A percentile compares a stretch with the other conserved stretches of the same genome.
These are phyloP conservation scores for Volvox reticuliferus DNA, from an alignment of 139 green algal genomes.

Conservation along the genomic window DNA sequence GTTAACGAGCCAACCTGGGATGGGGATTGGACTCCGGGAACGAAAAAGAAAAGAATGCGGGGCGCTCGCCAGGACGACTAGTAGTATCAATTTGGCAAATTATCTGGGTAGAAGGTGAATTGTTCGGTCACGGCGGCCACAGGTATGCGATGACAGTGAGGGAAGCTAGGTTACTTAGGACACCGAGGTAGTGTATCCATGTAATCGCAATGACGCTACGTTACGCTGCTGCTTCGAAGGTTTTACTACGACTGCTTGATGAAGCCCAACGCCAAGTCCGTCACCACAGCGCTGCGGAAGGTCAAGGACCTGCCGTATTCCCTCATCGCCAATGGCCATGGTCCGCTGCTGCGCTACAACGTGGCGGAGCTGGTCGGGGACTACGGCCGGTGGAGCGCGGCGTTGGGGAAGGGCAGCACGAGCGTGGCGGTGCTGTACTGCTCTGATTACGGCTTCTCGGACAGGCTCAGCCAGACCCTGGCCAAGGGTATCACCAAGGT, in stretches of 20 bases:
- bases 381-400: slow-evolving; percentile 85
- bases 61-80: no score
- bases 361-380: slow-evolving; percentile 62
- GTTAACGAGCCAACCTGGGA: no score
- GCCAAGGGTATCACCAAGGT: slow-evolving; percentile 96
- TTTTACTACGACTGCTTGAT: slow-evolving; percentile 99
- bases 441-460: slow-evolving; percentile 93
- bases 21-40: no score
- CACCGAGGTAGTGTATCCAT: no score
- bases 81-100: no score
- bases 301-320: slow-evolving; percentile 83
- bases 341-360: slow-evolving; percentile 82
- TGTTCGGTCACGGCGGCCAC: no score
- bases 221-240: slow-evolving; percentile 33
- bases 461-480: slow-evolving; percentile 94
- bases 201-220: no score
- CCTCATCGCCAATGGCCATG: slow-evolving; percentile 92
- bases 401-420: slow-evolving; percentile 73
- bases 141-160: no score
- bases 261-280: slow-evolving; percentile 93
- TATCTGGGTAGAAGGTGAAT: no score
- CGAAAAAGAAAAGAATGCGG: no score
- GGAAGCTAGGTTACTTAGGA: no score
- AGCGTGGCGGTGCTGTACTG: slow-evolving; percentile 90
- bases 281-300: slow-evolving; percentile 93